Evolutionary conservation across 176 grass and related monocot genomes (phyloP).

Genomic region (Oryza meridionalis): DNA sequence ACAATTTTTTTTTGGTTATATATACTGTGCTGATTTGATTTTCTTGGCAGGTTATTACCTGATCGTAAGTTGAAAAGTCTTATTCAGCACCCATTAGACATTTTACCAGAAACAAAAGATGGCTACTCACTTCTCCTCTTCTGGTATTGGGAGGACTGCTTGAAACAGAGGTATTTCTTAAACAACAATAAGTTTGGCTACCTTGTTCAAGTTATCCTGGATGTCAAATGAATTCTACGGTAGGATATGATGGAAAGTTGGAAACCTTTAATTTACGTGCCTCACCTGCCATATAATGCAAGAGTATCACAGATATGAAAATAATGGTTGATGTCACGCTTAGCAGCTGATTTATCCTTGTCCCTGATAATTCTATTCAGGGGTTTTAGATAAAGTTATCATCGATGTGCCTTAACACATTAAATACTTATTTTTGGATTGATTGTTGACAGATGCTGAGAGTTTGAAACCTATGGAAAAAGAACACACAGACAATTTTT

Average conservation of each 20-base stretch:
- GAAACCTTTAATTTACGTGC: constrained; percentile 22
- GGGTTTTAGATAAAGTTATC: constrained; percentile 21
- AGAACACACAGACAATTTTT: neutral
- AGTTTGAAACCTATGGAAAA: constrained; percentile 1
- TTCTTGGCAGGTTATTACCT: constrained; percentile 78
- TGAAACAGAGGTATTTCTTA: constrained; percentile 83
- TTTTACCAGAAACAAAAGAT: constrained; percentile 97
- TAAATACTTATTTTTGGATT: constrained; percentile 8
- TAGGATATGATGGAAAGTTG: constrained; percentile 23
- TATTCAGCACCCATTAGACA: constrained; percentile 74
- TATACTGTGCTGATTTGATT: constrained; percentile 43
- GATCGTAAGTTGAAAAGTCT: constrained; percentile 91
- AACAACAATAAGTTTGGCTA: neutral
- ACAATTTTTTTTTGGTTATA: constrained; percentile 14
- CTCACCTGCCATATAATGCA: neutral
- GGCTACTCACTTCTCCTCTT: constrained; percentile 91
- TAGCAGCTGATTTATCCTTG: neutral
- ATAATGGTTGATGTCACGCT: neutral
- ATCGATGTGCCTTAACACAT: constrained; percentile 20
- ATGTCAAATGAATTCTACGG: neutral
- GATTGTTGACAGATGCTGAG: constrained; percentile 14
- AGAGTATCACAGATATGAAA: neutral
- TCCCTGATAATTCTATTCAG: neutral
- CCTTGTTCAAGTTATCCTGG: constrained; percentile 2
- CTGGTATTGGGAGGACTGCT: constrained; percentile 97